phyloP scores from a whole-genome alignment of 441 rosid genomes.

The Biscutella laevigata region DNA sequence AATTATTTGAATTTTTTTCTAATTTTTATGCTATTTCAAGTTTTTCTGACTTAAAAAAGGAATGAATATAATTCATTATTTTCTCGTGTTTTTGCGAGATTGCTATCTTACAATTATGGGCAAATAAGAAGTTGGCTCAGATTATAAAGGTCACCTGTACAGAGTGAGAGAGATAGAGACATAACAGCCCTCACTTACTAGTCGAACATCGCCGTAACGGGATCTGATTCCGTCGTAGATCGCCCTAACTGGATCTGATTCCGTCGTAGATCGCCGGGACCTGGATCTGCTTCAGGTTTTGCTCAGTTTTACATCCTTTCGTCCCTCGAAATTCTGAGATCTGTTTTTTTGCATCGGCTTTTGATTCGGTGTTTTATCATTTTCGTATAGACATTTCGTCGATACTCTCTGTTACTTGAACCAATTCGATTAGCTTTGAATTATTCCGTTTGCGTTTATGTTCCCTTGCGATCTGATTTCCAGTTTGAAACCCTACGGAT shows the following conservation, averaged over 20 bases:
- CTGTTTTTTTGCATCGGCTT: background rate
- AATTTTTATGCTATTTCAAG: too few species aligned
- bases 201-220: too few species aligned
- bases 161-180: too few species aligned
- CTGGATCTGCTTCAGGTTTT: slow-evolving; percentile 24
- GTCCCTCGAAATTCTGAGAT: slow-evolving; percentile 4
- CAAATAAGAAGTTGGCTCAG: too few species aligned
- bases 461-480: slow-evolving; percentile 16
- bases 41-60: too few species aligned
- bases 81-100: too few species aligned
- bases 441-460: slow-evolving; percentile 3
- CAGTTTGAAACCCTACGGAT: background rate
- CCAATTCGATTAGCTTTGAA: background rate
- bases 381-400: slow-evolving; percentile 8
- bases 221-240: too few species aligned
- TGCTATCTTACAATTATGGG: too few species aligned
- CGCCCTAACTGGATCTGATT: slow-evolving; percentile 17
- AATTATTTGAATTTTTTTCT: too few species aligned
- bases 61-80: too few species aligned
- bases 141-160: too few species aligned
- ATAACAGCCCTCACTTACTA: too few species aligned
- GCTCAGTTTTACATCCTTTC: background rate
- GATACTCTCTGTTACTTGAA: background rate
- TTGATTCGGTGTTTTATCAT: background rate
- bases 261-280: slow-evolving; percentile 1